These are phyloP conservation scores for Canna indica DNA, from an alignment of 176 grass and related monocot species.

Conservation along the genomic window DNA sequence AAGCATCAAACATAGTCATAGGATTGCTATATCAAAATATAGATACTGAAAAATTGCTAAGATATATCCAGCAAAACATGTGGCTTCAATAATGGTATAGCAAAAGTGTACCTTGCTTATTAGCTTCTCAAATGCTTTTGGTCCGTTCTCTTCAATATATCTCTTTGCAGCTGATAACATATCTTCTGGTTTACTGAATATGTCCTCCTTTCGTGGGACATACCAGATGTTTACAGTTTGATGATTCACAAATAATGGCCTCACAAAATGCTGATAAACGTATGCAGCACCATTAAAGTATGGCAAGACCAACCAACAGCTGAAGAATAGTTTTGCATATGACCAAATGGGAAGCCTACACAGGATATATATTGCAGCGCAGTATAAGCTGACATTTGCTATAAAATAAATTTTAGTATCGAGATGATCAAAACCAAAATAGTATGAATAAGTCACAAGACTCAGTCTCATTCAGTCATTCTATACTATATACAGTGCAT, in stretches of 20 bases:
- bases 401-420: not conserved
- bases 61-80: not conserved
- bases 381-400: not conserved
- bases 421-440: not conserved
- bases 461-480: not conserved
- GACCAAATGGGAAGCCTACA: slow-evolving; percentile 97
- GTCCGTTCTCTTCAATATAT: slow-evolving; percentile 86
- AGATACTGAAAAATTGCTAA: not conserved
- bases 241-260: slow-evolving; percentile 67
- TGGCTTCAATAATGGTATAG: slow-evolving; percentile 18
- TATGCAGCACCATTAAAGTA: slow-evolving; percentile 86
- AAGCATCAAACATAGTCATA: not conserved
- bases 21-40: not conserved
- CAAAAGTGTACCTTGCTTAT: slow-evolving; percentile 67
- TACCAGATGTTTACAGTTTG: slow-evolving; percentile 87
- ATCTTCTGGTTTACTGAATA: slow-evolving; percentile 61
- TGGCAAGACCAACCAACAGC: slow-evolving; percentile 92
- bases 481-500: too few relatives aligned
- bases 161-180: slow-evolving; percentile 69
- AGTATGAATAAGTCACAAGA: not conserved
- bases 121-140: slow-evolving; percentile 77
- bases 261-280: slow-evolving; percentile 89
- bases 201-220: slow-evolving; percentile 53
- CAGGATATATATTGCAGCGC: slow-evolving; percentile 4
- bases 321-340: slow-evolving; percentile 93